Conservation (phyloP, 169 alveolate species). For the Eimeria necatrix region DNA sequence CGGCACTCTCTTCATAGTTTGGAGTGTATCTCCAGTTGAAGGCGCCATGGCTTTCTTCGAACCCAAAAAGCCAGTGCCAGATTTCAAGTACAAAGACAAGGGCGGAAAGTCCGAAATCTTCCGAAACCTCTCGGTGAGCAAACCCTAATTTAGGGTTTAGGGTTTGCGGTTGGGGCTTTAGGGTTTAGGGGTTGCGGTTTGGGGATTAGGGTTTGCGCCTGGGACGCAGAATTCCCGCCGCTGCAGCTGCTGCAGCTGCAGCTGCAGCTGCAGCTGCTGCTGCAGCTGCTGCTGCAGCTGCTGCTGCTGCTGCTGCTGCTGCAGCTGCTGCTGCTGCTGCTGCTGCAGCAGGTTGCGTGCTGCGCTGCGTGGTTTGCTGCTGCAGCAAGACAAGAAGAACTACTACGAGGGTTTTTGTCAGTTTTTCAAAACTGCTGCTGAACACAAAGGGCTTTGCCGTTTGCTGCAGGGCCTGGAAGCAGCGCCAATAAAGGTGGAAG, state of each 20-base stretch:
- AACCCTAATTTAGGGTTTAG: no score
- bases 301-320: neutral
- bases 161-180: neutral
- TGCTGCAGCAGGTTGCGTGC: neutral
- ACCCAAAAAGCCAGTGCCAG: conserved; percentile 84
- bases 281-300: neutral
- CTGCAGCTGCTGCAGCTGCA: neutral
- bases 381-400: conserved; percentile 83
- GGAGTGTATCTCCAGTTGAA: conserved; percentile 81
- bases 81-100: conserved; percentile 80
- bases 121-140: conserved; percentile 82
- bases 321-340: neutral
- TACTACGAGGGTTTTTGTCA: conserved; percentile 85
- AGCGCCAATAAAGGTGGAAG: conserved; percentile 82
- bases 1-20: conserved; percentile 84
- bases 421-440: conserved; percentile 83
- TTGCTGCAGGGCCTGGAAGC: conserved; percentile 79
- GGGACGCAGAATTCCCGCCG: neutral
- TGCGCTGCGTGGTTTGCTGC: neutral
- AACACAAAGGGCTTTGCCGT: conserved; percentile 79
- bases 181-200: neutral
- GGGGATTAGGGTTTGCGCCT: no score
- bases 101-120: conserved; percentile 83
- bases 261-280: neutral
- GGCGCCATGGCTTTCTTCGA: conserved; percentile 80